A percentile compares a stretch with the other conserved stretches of the same genome.
Evolutionary conservation across 345 rosid species (phyloP).

Genomic region (Salix suchowensis): DNA sequence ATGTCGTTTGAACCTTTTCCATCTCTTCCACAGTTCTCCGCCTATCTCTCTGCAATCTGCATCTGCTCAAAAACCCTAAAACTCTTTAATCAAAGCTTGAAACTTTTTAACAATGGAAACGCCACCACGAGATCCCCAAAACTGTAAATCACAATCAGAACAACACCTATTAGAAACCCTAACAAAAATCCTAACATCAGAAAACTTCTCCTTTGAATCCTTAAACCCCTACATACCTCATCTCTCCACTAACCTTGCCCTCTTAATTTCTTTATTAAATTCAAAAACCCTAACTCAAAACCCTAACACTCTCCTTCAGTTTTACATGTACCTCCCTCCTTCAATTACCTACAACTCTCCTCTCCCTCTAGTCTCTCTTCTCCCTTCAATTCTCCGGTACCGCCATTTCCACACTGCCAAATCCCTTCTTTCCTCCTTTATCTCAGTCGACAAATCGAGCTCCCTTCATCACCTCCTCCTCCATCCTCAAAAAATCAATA

Average conservation of each 20-base stretch:
- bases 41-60: background rate
- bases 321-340: slow-evolving; percentile 47
- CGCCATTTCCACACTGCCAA: slow-evolving; percentile 64
- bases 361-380: slow-evolving; percentile 55
- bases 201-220: slow-evolving; percentile 31
- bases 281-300: slow-evolving; percentile 39
- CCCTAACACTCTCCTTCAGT: slow-evolving; percentile 54
- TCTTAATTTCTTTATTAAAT: slow-evolving; percentile 47
- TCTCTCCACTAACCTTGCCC: slow-evolving; percentile 40
- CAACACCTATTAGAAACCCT: slow-evolving; percentile 36
- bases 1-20: background rate
- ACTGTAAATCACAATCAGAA: slow-evolving; percentile 5
- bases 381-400: slow-evolving; percentile 47
- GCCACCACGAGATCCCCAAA: background rate
- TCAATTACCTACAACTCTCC: slow-evolving; percentile 31
- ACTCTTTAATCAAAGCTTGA: background rate
- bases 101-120: background rate
- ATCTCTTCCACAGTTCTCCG: background rate
- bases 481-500: slow-evolving; percentile 15
- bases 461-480: slow-evolving; percentile 50
- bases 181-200: slow-evolving; percentile 37
- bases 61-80: background rate
- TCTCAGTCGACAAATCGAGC: slow-evolving; percentile 43
- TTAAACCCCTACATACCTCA: slow-evolving; percentile 44
- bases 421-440: slow-evolving; percentile 54